A percentile compares a stretch with the other conserved stretches of the same genome.
These are phyloP conservation scores for Kuraishia hungarica DNA, from an alignment of 805 yeast species.

Conservation along the genomic window DNA sequence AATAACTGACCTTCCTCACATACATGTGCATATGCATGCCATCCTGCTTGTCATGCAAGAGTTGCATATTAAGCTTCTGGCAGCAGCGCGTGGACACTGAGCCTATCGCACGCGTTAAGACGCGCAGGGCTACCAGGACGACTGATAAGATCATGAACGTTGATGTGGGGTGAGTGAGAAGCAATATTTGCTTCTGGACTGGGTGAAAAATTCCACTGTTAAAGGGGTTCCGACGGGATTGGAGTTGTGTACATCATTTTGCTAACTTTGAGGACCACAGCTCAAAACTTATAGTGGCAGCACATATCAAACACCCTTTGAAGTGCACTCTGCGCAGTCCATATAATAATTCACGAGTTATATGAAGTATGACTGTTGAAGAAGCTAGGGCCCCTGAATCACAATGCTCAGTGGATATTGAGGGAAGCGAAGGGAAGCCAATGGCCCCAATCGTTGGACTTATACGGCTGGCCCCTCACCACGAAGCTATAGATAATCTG, in stretches of 20 bases:
- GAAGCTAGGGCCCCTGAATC: background rate
- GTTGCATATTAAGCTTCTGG: background rate
- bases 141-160: too few species aligned
- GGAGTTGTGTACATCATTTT: too few species aligned
- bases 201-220: too few species aligned
- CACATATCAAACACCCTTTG: too few species aligned
- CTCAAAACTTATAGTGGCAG: too few species aligned
- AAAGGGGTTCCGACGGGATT: too few species aligned
- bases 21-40: background rate
- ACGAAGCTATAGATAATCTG: conserved; percentile 19
- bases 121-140: background rate
- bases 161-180: too few species aligned
- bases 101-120: background rate
- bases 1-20: too few species aligned
- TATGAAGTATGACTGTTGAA: background rate
- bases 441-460: background rate
- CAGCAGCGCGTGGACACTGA: too few species aligned
- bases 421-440: background rate
- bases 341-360: background rate
- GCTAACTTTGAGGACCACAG: too few species aligned
- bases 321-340: background rate
- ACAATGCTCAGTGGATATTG: background rate
- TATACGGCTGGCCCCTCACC: background rate
- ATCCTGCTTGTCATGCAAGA: background rate
- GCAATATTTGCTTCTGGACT: too few species aligned